These are phyloP conservation scores for Pseudonectria buxi DNA, from an alignment of 2,329 filamentous ascomycete species.

Conservation along the genomic window DNA sequence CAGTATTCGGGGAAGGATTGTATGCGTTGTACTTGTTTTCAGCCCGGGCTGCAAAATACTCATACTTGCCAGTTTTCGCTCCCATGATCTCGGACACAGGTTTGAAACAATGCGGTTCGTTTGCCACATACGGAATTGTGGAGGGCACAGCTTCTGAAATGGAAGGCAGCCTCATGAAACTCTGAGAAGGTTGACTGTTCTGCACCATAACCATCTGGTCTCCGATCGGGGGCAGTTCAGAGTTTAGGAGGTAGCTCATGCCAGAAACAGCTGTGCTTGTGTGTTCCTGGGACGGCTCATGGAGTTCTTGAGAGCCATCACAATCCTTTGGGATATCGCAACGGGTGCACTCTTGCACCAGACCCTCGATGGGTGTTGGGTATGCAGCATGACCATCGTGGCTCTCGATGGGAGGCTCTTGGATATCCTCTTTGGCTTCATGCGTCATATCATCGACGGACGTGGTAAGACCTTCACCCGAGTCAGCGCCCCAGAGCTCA, in stretches of 20 bases:
- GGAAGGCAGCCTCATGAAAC: slow-evolving; percentile 11
- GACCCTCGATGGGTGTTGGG: too few relatives aligned
- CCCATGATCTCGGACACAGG: slow-evolving; percentile 26
- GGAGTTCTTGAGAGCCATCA: too few relatives aligned
- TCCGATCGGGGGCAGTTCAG: slow-evolving; percentile 6
- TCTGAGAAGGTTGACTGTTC: background rate
- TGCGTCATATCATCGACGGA: too few relatives aligned
- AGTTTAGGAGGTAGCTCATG: background rate
- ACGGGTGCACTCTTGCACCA: too few relatives aligned
- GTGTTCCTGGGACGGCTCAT: too few relatives aligned
- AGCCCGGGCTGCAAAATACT: slow-evolving; percentile 35
- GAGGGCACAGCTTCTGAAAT: slow-evolving; percentile 10
- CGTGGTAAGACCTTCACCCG: too few relatives aligned
- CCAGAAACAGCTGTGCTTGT: too few relatives aligned
- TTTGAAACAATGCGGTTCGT: background rate
- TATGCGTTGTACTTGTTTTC: slow-evolving; percentile 23
- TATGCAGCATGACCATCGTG: too few relatives aligned
- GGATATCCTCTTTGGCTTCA: too few relatives aligned
- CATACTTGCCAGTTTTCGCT: slow-evolving; percentile 29
- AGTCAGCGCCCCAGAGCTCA: too few relatives aligned
- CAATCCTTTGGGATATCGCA: too few relatives aligned
- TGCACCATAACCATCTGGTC: background rate
- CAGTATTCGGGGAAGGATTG: slow-evolving; percentile 2
- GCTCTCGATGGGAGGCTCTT: too few relatives aligned
- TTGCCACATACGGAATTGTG: background rate